Conservation (phyloP, 768 basidiomycete species). For the Pulveroboletus sp. region DNA sequence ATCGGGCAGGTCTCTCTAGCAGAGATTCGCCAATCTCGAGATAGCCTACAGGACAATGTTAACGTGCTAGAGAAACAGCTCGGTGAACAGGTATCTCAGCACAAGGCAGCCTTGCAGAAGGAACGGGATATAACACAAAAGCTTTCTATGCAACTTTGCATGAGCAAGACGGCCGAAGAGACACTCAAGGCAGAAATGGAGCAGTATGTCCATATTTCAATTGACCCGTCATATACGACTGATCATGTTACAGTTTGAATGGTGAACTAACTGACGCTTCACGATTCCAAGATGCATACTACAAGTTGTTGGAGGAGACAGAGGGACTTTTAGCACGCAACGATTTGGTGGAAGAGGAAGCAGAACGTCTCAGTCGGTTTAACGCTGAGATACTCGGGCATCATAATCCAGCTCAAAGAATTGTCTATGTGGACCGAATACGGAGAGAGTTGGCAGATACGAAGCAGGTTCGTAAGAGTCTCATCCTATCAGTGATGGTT, state of each 20-base stretch:
- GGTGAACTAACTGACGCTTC: slow-evolving; percentile 56
- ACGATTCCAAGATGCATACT: slow-evolving; percentile 69
- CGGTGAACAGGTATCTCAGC: slow-evolving; percentile 29
- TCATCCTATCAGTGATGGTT: not conserved
- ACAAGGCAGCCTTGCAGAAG: slow-evolving; percentile 38
- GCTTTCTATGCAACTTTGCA: slow-evolving; percentile 47
- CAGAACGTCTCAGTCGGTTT: slow-evolving; percentile 66
- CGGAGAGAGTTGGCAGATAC: slow-evolving; percentile 73
- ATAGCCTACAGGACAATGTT: slow-evolving; percentile 25
- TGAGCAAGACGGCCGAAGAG: slow-evolving; percentile 61
- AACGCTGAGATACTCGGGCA: slow-evolving; percentile 86
- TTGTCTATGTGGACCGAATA: slow-evolving; percentile 82
- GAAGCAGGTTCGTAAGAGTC: slow-evolving; percentile 59
- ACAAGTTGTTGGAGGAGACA: slow-evolving; percentile 57
- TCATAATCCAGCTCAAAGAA: slow-evolving; percentile 78
- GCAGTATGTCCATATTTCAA: slow-evolving; percentile 41
- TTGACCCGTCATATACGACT: not conserved
- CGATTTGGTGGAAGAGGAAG: slow-evolving; percentile 76
- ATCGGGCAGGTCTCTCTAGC: slow-evolving; percentile 19
- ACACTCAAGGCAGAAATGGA: slow-evolving; percentile 64
- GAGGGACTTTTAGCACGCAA: slow-evolving; percentile 62
- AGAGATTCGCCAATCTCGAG: slow-evolving; percentile 16
- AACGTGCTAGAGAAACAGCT: slow-evolving; percentile 25
- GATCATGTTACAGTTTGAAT: slow-evolving; percentile 32
- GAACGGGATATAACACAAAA: slow-evolving; percentile 45